These are phyloP conservation scores for Debaryomycetaceae sp. DNA, from an alignment of 1,139 yeast species.

Conservation along the genomic window DNA sequence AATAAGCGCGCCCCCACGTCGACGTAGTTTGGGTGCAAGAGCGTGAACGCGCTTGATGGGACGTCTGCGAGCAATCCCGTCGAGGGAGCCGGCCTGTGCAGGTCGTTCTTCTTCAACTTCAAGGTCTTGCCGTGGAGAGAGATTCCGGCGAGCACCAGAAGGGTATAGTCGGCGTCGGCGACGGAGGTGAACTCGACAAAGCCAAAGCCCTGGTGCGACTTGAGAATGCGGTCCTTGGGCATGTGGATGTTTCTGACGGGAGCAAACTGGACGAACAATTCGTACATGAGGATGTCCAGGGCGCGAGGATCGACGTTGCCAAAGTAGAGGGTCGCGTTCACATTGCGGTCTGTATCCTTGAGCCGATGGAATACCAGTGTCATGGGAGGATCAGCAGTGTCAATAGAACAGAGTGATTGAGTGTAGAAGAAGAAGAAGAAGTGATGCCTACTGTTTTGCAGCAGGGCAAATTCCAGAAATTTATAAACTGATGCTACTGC, in stretches of 20 bases:
- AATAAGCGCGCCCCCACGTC: conserved; percentile 72
- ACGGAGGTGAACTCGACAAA: conserved; percentile 61
- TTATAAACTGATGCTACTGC: no score
- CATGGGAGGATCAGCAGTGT: no score
- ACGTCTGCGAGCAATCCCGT: not conserved
- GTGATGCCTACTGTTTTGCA: no score
- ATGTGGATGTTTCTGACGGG: conserved; percentile 62
- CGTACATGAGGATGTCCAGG: conserved; percentile 60
- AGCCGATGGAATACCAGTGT: conserved; percentile 1
- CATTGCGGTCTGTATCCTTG: conserved; percentile 40
- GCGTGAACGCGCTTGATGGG: conserved; percentile 1
- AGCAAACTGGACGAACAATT: conserved; percentile 76
- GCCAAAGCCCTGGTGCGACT: conserved; percentile 78
- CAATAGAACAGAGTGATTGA: no score
- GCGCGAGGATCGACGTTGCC: conserved; percentile 77
- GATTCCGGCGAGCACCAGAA: conserved; percentile 50
- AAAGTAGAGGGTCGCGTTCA: conserved; percentile 62
- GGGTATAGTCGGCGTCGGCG: conserved; percentile 64
- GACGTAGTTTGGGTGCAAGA: conserved; percentile 11
- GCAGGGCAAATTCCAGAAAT: no score
- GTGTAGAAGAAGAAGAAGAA: no score
- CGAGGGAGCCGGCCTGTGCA: conserved; percentile 5
- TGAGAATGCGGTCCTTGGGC: conserved; percentile 69
- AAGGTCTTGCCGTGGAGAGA: conserved; percentile 55
- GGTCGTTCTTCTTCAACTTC: conserved; percentile 44